Percentiles rank a stretch among this genome's conserved stretches.
Conservation (phyloP, 768 basidiomycete species). For the Boletus edulis region DNA sequence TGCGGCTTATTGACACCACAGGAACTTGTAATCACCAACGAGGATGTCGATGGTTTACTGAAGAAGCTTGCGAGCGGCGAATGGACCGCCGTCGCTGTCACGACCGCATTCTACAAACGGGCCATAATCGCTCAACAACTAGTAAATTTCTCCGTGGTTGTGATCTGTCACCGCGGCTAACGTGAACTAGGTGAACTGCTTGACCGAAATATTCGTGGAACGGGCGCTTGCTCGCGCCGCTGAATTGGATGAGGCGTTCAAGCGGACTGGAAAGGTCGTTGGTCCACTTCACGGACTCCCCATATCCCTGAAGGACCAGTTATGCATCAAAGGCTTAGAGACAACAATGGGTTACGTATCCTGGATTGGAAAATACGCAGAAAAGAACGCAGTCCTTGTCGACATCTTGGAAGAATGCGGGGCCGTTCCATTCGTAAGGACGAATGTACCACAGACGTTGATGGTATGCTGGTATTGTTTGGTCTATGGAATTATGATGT, state of each 20-base stretch:
- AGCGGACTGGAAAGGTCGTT: constrained; percentile 57
- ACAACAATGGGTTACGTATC: constrained; percentile 75
- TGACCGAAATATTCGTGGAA: constrained; percentile 83
- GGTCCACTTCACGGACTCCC: constrained; percentile 79
- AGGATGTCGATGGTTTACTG: constrained; percentile 45
- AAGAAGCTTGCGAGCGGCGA: constrained; percentile 50
- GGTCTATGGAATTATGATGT: not conserved
- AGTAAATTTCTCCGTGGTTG: constrained; percentile 38
- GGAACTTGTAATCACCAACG: constrained; percentile 62
- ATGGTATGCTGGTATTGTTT: constrained; percentile 44
- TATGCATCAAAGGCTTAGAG: constrained; percentile 66
- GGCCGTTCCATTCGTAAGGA: constrained; percentile 69
- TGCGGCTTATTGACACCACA: constrained; percentile 54
- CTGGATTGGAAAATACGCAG: constrained; percentile 60
- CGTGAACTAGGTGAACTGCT: constrained; percentile 61
- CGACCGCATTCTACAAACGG: constrained; percentile 71
- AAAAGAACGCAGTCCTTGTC: constrained; percentile 59
- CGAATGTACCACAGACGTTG: constrained; percentile 75
- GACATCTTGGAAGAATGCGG: constrained; percentile 67
- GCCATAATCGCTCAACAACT: constrained; percentile 80
- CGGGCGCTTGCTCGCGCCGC: constrained; percentile 61
- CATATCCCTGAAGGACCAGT: constrained; percentile 73
- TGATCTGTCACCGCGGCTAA: not conserved
- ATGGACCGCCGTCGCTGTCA: constrained; percentile 69
- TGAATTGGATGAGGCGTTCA: constrained; percentile 62